Evolutionary conservation across 805 yeast species (phyloP), one percentile per base, ranked within the genome.

Genomic region (Ogataea zsoltii): DNA sequence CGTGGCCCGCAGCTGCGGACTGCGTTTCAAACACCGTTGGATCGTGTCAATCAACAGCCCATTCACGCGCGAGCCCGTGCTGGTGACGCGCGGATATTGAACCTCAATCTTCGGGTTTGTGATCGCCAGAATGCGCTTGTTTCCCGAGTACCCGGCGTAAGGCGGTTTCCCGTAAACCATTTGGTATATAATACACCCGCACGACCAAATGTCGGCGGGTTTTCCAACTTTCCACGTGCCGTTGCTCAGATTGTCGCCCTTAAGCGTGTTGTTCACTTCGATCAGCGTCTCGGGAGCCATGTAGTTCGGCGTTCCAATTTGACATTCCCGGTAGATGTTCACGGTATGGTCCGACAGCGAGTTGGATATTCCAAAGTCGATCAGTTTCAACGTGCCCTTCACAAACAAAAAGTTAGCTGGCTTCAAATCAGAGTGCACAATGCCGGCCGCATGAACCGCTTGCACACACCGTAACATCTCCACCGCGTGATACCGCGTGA

Each of bases 131-230:
- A 89, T 71, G 48, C 96, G 70, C 58, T 86, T 88, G 46, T 85
- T 79, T 1, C 95, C 94, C 41, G 82, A 78, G 56, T 78, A 88
- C 3, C 74, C 72, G 0, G 89, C 95, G 69, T 88, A 91, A 1
- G 99, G 99, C 1, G 97, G 92, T 49, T 77, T 76, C 0, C 97
- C 97, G 57, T 94, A 95, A 7, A 91, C 78, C 96, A 94, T 89
- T 64, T 94, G 98, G 66, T 90, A 92, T 1, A 94, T 72, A 3
- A 94, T 92, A 63, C 98, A 90, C 0, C 99, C 99, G 67, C 96
- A 87, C 16, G 98, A 90, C 99, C 99, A 94, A 13, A 94, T 83
- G 68, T 94, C 99, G 2, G 97, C 86, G 0, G 98, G 96, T 57
- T 83, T 85, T 1, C 98, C 97, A 10, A 91, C 96, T 63, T 80